A percentile compares a stretch with the other conserved stretches of the same genome.
These are phyloP conservation scores for Phylloporus sp. DNA, from an alignment of 768 basidiomycete species.

Conservation along the genomic window DNA sequence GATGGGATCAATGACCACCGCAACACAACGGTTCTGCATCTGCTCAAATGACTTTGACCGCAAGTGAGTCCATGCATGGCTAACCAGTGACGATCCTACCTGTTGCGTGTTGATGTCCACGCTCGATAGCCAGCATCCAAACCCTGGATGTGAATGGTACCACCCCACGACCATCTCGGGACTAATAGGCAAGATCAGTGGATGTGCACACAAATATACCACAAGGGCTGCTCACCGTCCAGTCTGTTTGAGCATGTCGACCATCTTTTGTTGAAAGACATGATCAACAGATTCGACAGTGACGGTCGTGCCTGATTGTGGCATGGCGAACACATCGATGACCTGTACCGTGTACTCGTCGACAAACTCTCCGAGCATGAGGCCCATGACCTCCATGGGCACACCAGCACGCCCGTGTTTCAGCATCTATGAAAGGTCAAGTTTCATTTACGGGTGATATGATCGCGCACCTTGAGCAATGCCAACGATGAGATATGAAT, in stretches of 20 bases:
- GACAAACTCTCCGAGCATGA: constrained; percentile 97
- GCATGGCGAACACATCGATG: constrained; percentile 98
- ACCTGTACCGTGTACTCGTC: constrained; percentile 96
- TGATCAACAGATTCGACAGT: constrained; percentile 98
- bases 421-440: constrained; percentile 70
- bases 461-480: constrained; percentile 75
- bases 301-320: constrained; percentile 95
- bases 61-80: constrained; percentile 12
- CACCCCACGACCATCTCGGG: constrained; percentile 99
- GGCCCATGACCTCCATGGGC: constrained; percentile 99
- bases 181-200: constrained; percentile 35
- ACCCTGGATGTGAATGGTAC: constrained; percentile 99
- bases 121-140: constrained; percentile 98
- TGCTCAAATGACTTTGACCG: constrained; percentile 85
- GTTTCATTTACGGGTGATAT: background rate
- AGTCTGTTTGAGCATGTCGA: constrained; percentile 99
- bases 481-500: constrained; percentile 97
- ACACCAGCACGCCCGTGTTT: constrained; percentile 99
- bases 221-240: constrained; percentile 62
- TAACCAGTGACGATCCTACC: constrained; percentile 36
- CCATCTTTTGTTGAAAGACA: constrained; percentile 97
- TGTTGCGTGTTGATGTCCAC: constrained; percentile 99
- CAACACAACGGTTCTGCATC: constrained; percentile 88
- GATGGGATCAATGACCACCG: constrained; percentile 97
- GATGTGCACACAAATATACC: background rate